Conservation (phyloP, 2,329 filamentous ascomycete species). For the Trichoderma sp. region DNA sequence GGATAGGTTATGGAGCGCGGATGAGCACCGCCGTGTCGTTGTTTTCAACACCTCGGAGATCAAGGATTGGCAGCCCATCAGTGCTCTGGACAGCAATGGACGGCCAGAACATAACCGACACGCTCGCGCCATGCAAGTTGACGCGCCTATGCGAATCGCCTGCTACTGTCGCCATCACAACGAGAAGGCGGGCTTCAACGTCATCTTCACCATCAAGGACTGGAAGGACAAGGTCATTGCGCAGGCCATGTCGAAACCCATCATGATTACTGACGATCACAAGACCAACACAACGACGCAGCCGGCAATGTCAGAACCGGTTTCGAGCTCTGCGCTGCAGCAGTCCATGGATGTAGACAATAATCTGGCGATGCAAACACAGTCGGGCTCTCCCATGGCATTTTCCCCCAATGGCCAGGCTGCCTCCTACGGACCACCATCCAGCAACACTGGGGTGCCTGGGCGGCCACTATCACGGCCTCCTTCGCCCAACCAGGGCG, state of each 20-base stretch:
- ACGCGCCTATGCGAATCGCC: conserved; percentile 91
- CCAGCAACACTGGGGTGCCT: conserved; percentile 37
- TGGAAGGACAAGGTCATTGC: conserved; percentile 74
- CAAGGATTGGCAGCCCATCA: conserved; percentile 76
- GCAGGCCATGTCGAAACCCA: conserved; percentile 82
- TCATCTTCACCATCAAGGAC: conserved; percentile 95
- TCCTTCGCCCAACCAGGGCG: conserved; percentile 69
- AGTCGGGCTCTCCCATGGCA: conserved; percentile 51
- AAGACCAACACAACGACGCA: conserved; percentile 69
- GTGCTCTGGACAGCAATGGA: conserved; percentile 51
- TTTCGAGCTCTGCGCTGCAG: conserved; percentile 34
- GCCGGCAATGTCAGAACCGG: conserved; percentile 37
- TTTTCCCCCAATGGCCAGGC: conserved; percentile 56
- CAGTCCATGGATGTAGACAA: conserved; percentile 40
- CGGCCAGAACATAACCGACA: conserved; percentile 52
- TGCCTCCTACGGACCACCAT: conserved; percentile 41
- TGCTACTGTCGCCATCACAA: conserved; percentile 96
- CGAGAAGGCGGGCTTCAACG: conserved; percentile 88
- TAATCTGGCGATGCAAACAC: conserved; percentile 37
- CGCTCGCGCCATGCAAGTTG: conserved; percentile 72
- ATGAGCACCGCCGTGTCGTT: conserved; percentile 79
- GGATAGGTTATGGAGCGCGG: conserved; percentile 81
- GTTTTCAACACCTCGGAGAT: conserved; percentile 91
- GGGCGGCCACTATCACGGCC: conserved; percentile 66
- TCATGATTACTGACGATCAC: conserved; percentile 98